Evolutionary conservation across 257 asterid genomes (phyloP).

Genomic region (Fraxinus pennsylvanica): DNA sequence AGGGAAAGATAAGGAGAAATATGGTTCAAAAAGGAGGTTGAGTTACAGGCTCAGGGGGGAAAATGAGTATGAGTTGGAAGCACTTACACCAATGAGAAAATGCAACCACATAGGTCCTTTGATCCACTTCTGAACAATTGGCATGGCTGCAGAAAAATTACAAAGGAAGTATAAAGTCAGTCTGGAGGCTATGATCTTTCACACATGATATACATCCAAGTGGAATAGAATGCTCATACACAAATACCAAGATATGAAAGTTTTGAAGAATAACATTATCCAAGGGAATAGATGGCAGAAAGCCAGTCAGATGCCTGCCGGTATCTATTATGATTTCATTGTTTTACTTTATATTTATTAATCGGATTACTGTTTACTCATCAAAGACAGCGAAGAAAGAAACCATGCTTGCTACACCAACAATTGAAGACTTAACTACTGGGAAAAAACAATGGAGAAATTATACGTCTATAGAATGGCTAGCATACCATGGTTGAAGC

Average conservation of each 20-base stretch:
- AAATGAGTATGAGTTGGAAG: background rate
- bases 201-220: background rate
- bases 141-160: constrained; percentile 66
- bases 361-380: background rate
- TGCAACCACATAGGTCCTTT: constrained; percentile 96
- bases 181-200: background rate
- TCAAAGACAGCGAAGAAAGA: background rate
- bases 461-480: background rate
- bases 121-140: constrained; percentile 67
- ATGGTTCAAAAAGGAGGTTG: constrained; percentile 3
- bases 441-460: background rate
- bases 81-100: constrained; percentile 83
- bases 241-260: background rate
- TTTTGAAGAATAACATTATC: background rate
- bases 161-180: constrained; percentile 5
- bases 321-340: background rate
- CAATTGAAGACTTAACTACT: background rate
- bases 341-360: background rate
- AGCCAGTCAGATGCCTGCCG: background rate
- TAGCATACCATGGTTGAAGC: constrained; percentile 67
- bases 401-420: background rate
- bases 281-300: constrained; percentile 10
- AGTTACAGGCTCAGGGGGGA: constrained; percentile 8
- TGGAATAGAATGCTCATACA: background rate
- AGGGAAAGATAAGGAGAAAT: background rate